These are phyloP conservation scores for Paragyromitra xinjiangensis DNA, from an alignment of 495 filamentous ascomycete species.

Conservation along the genomic window DNA sequence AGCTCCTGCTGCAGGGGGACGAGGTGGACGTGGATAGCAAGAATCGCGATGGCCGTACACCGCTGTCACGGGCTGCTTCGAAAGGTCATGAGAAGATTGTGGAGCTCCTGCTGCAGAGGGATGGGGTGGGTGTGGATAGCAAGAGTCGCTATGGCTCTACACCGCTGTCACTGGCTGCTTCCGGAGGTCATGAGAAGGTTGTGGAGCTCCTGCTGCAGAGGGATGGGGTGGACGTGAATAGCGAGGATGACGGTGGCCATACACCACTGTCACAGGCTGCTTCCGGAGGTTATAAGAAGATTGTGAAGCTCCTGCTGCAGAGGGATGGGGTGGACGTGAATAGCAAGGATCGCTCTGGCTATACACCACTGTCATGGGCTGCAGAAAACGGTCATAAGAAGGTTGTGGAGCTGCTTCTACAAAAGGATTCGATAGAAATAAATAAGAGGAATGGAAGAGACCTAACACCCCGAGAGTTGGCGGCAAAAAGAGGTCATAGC, in stretches of 20 bases:
- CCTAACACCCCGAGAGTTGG: too few relatives aligned
- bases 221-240: neutral
- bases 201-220: neutral
- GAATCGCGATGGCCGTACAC: neutral
- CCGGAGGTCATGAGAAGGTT: neutral
- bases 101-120: too few relatives aligned
- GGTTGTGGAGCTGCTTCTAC: neutral
- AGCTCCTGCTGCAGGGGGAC: neutral
- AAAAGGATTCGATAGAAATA: too few relatives aligned
- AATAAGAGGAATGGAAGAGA: too few relatives aligned
- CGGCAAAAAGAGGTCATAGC: too few relatives aligned
- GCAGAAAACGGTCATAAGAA: neutral
- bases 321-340: neutral
- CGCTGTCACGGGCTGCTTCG: neutral
- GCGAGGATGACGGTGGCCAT: neutral
- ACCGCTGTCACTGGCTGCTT: too few relatives aligned
- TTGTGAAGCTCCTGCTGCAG: neutral
- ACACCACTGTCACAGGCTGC: neutral
- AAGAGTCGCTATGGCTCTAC: too few relatives aligned
- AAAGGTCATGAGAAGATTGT: too few relatives aligned
- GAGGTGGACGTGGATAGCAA: neutral
- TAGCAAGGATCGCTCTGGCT: neutral
- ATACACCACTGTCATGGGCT: neutral
- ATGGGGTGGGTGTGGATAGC: too few relatives aligned
- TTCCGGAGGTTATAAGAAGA: rapidly evolving